Conservation (phyloP, 495 filamentous ascomycete genomes). For the Cercophora scortea region DNA sequence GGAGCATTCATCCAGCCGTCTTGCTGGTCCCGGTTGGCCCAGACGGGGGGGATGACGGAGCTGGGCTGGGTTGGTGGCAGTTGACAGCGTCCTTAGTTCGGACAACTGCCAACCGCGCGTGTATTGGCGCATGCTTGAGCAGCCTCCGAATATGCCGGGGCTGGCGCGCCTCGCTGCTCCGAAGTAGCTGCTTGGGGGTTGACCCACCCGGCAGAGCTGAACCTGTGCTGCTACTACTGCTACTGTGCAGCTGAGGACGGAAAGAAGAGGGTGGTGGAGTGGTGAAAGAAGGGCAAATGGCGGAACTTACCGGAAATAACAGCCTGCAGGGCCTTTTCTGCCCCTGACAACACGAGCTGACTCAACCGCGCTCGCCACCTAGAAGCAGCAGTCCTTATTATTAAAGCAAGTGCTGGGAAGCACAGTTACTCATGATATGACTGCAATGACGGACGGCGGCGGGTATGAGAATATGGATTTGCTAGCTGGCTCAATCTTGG, state of each 20-base stretch:
- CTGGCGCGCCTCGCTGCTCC: constrained; percentile 6
- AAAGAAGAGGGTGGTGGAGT: background rate
- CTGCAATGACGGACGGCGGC: no score
- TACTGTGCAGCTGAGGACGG: background rate
- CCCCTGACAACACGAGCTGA: background rate
- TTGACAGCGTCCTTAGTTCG: background rate
- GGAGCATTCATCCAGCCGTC: background rate
- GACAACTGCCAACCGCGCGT: constrained; percentile 4
- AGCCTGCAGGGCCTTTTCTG: background rate
- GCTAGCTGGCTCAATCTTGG: no score
- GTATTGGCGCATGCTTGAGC: constrained; percentile 1
- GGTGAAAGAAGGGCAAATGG: background rate
- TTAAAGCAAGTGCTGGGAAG: background rate
- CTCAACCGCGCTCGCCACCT: constrained; percentile 6
- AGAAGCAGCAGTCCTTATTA: constrained; percentile 7
- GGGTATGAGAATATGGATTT: no score
- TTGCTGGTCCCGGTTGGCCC: no score
- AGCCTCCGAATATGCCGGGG: background rate
- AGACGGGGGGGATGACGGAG: no score
- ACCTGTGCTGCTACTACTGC: background rate
- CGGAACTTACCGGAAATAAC: constrained; percentile 5
- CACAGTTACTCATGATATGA: no score
- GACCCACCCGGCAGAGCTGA: background rate
- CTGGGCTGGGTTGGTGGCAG: background rate
- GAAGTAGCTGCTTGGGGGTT: background rate